A percentile compares a stretch with the other conserved stretches of the same genome.
phyloP scores from a whole-genome alignment of 2,329 filamentous ascomycete genomes.

The Fusarium torulosum region DNA sequence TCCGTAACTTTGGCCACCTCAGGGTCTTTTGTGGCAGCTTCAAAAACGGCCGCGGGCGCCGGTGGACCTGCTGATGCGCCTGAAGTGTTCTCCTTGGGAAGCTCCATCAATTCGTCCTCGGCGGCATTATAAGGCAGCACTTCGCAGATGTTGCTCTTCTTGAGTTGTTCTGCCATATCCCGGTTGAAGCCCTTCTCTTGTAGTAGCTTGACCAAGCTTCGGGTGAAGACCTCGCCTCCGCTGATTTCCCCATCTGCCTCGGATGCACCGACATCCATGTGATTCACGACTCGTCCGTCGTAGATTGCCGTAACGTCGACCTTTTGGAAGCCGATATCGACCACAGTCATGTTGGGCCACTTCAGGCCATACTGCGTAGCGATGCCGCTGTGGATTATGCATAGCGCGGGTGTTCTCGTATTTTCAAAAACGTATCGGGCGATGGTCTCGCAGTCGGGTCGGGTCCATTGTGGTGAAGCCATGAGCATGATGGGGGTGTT shows the following conservation, averaged over 20 bases:
- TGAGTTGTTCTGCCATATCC: conserved; percentile 78
- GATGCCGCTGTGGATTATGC: conserved; percentile 87
- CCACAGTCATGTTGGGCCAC: conserved; percentile 81
- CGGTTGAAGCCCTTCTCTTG: conserved; percentile 68
- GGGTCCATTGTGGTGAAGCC: conserved; percentile 89
- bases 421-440: conserved; percentile 97
- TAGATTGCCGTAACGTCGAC: conserved; percentile 92
- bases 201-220: conserved; percentile 76
- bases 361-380: conserved; percentile 88
- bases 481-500: conserved; percentile 96
- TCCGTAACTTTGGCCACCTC: conserved; percentile 56
- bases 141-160: conserved; percentile 75
- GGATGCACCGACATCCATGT: conserved; percentile 70
- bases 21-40: conserved; percentile 51
- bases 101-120: conserved; percentile 61
- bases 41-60: conserved; percentile 40
- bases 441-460: conserved; percentile 86
- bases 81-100: conserved; percentile 59
- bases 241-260: conserved; percentile 67
- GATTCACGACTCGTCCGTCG: conserved; percentile 81
- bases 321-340: conserved; percentile 93
- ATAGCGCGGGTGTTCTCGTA: conserved; percentile 93
- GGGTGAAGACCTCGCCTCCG: conserved; percentile 90
- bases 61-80: conserved; percentile 33
- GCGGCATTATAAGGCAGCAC: conserved; percentile 69